Evolutionary conservation across 192 early-diverging fungal species (phyloP).

Genomic region (Kappamyces sp.): DNA sequence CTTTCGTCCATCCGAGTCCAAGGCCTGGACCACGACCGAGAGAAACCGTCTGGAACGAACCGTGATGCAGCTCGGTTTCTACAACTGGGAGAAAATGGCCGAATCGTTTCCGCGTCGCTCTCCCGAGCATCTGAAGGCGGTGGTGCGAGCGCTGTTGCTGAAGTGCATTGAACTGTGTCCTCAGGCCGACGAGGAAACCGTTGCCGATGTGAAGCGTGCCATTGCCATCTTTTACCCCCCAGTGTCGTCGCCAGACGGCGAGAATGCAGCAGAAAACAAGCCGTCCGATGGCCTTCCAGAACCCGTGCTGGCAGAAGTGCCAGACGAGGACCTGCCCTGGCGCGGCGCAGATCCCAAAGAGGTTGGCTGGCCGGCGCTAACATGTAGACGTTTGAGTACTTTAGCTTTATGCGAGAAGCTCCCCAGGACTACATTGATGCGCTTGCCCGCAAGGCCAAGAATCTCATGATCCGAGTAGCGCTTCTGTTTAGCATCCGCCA

Average conservation of each 20-base stretch:
- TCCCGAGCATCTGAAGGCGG: conserved; percentile 44
- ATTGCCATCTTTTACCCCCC: conserved; percentile 18
- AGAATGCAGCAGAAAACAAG: neutral
- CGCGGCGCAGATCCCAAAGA: conserved; percentile 3
- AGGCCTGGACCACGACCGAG: conserved; percentile 49
- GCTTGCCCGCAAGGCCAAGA: conserved; percentile 62
- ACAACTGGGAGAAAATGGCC: conserved; percentile 57
- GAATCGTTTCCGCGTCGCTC: conserved; percentile 48
- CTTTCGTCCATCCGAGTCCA: conserved; percentile 18
- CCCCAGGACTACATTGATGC: conserved; percentile 69
- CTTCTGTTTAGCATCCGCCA: conserved; percentile 71
- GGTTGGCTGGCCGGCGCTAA: no score
- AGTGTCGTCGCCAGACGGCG: neutral
- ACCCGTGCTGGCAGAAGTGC: conserved; percentile 7
- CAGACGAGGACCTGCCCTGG: conserved; percentile 9
- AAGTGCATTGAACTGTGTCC: conserved; percentile 40
- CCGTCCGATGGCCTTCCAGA: neutral
- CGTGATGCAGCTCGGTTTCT: conserved; percentile 48
- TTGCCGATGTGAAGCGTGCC: conserved; percentile 54
- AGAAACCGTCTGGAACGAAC: conserved; percentile 42
- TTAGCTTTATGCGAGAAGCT: conserved; percentile 53
- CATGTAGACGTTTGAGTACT: conserved; percentile 16
- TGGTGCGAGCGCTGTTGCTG: conserved; percentile 33
- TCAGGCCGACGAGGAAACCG: conserved; percentile 53
- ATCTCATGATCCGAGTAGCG: conserved; percentile 65